Conservation (phyloP, 805 yeast species). For the Candida golubevii region DNA sequence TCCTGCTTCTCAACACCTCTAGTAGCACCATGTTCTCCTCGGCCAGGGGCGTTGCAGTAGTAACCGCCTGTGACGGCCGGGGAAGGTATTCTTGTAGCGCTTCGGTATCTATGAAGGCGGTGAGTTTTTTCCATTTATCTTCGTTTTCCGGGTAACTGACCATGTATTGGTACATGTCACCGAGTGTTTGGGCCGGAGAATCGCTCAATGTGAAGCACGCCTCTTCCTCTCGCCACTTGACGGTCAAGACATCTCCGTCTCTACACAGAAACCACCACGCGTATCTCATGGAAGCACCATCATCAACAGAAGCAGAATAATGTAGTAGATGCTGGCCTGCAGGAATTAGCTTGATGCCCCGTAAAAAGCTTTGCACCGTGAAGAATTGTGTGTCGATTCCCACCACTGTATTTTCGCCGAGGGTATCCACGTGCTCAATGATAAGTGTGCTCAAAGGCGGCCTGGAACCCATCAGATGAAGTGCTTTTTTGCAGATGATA, state of each 20-base stretch:
- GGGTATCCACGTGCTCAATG: constrained; percentile 15
- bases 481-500: no score
- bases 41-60: constrained; percentile 46
- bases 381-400: constrained; percentile 53
- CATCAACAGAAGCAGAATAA: constrained; percentile 25
- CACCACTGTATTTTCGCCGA: constrained; percentile 16
- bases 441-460: constrained; percentile 25
- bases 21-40: constrained; percentile 44
- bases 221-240: constrained; percentile 32
- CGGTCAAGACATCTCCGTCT: constrained; percentile 29
- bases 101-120: constrained; percentile 19
- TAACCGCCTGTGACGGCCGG: constrained; percentile 21
- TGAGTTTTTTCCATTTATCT: constrained; percentile 15
- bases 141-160: constrained; percentile 34
- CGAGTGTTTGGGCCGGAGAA: constrained; percentile 25
- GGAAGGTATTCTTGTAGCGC: constrained; percentile 20
- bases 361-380: constrained; percentile 33
- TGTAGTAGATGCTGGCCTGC: constrained; percentile 55
- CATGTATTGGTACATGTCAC: constrained; percentile 29
- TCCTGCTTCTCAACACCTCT: constrained; percentile 27
- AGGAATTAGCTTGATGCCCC: constrained; percentile 50
- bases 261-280: constrained; percentile 38
- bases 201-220: constrained; percentile 1
- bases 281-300: constrained; percentile 26
- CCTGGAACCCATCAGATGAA: neutral